Evolutionary conservation across 768 basidiomycete genomes (phyloP).

Genomic region (Lentinula aciculospora): DNA sequence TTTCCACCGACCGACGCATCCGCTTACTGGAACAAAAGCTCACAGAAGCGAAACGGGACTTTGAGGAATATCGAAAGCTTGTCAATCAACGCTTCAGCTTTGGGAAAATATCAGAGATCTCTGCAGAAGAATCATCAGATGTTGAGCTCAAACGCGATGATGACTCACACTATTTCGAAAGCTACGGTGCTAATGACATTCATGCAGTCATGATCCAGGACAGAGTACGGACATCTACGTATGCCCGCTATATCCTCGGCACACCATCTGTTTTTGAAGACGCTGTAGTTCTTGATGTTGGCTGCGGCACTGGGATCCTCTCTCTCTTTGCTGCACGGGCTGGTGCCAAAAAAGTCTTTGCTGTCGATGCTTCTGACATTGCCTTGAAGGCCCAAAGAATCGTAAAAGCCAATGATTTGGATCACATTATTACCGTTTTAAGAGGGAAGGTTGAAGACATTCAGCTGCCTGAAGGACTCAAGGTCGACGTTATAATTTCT

Average conservation of each 20-base stretch:
- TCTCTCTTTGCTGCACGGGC: conserved; percentile 86
- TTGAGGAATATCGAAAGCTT: conserved; percentile 56
- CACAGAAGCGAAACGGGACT: conserved; percentile 47
- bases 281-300: conserved; percentile 89
- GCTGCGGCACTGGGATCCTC: conserved; percentile 92
- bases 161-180: conserved; percentile 91
- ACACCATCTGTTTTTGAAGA: conserved; percentile 79
- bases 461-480: conserved; percentile 59
- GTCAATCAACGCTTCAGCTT: conserved; percentile 51
- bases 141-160: conserved; percentile 56
- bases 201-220: conserved; percentile 97
- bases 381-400: conserved; percentile 74
- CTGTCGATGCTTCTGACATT: conserved; percentile 87
- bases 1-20: conserved; percentile 37
- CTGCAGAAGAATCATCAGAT: conserved; percentile 17
- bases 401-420: conserved; percentile 68
- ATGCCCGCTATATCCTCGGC: conserved; percentile 84
- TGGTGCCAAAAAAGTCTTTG: conserved; percentile 86
- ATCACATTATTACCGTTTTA: conserved; percentile 78
- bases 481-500: conserved; percentile 93
- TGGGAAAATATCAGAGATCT: conserved; percentile 35
- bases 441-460: conserved; percentile 91
- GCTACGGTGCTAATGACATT: conserved; percentile 88
- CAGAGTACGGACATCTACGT: conserved; percentile 88
- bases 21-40: conserved; percentile 58